These are phyloP conservation scores for Mortierella claussenii DNA, from an alignment of 192 early-diverging fungal species.

Conservation along the genomic window DNA sequence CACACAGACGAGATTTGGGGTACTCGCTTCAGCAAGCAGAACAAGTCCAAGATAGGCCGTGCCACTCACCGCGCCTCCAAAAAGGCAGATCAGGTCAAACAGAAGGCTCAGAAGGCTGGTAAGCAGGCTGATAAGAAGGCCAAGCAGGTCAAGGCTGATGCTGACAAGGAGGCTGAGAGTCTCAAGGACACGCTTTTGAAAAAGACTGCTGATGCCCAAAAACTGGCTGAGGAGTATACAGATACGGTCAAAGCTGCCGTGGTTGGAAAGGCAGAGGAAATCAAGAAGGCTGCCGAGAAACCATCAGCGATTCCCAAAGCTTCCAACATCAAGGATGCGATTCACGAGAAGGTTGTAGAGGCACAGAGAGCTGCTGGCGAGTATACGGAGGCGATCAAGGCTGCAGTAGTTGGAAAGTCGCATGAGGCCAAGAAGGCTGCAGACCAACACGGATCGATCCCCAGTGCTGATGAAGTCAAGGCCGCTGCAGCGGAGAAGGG, in stretches of 20 bases:
- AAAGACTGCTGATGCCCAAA: conserved; percentile 13
- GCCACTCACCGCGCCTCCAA: conserved; percentile 1
- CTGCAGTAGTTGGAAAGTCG: neutral
- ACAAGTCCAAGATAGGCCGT: conserved; percentile 8
- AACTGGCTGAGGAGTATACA: conserved; percentile 3
- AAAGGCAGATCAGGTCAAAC: neutral
- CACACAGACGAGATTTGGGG: conserved; percentile 45
- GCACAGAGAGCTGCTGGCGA: conserved; percentile 14
- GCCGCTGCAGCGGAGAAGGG: conserved; percentile 15
- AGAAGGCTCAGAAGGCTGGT: neutral
- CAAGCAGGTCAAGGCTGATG: neutral
- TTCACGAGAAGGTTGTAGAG: conserved; percentile 6
- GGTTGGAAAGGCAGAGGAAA: neutral
- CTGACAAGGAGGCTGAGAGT: neutral
- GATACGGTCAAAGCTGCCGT: conserved; percentile 13
- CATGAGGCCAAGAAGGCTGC: conserved; percentile 3
- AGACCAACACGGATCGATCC: neutral
- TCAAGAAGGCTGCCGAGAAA: conserved; percentile 7
- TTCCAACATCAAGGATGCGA: conserved; percentile 13
- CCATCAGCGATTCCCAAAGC: conserved; percentile 6
- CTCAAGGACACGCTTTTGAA: conserved; percentile 30
- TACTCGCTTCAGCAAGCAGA: conserved; percentile 33
- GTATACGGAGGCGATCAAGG: neutral
- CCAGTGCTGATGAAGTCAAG: neutral
- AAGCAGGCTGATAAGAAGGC: conserved; percentile 5